A percentile compares a stretch with the other conserved stretches of the same genome.
Conservation (phyloP, 805 yeast genomes). For the Phaffomyces opuntiae region DNA sequence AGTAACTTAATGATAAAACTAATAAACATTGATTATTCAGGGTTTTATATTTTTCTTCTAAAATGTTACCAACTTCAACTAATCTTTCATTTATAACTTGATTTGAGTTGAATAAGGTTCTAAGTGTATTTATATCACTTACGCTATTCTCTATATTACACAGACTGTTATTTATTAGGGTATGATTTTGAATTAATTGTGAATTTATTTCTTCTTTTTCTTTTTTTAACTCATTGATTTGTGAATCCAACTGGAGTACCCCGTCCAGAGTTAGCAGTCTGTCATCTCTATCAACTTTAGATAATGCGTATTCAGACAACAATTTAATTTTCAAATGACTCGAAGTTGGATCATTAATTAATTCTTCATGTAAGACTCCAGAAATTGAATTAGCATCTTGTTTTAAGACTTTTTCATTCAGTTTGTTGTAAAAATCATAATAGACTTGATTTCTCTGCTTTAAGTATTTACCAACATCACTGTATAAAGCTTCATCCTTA, state of each 20-base stretch:
- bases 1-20: conserved; percentile 16
- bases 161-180: conserved; percentile 6
- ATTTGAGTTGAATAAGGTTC: conserved; percentile 10
- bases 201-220: conserved; percentile 12
- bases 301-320: conserved; percentile 17
- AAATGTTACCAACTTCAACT: conserved; percentile 3
- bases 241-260: conserved; percentile 3
- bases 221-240: conserved; percentile 5
- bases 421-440: background rate
- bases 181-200: conserved; percentile 12
- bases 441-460: background rate
- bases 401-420: background rate
- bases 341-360: conserved; percentile 7
- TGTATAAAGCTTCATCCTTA: conserved; percentile 2
- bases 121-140: conserved; percentile 6
- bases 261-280: conserved; percentile 12
- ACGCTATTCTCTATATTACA: background rate
- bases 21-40: conserved; percentile 14
- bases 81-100: conserved; percentile 7
- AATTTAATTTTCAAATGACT: conserved; percentile 16
- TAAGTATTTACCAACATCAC: conserved; percentile 11
- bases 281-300: conserved; percentile 7
- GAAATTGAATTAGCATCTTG: conserved; percentile 1
- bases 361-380: conserved; percentile 11
- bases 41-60: conserved; percentile 2